phyloP scores from a whole-genome alignment of 2,329 filamentous ascomycete species.

The Colletotrichum plurivorum region DNA sequence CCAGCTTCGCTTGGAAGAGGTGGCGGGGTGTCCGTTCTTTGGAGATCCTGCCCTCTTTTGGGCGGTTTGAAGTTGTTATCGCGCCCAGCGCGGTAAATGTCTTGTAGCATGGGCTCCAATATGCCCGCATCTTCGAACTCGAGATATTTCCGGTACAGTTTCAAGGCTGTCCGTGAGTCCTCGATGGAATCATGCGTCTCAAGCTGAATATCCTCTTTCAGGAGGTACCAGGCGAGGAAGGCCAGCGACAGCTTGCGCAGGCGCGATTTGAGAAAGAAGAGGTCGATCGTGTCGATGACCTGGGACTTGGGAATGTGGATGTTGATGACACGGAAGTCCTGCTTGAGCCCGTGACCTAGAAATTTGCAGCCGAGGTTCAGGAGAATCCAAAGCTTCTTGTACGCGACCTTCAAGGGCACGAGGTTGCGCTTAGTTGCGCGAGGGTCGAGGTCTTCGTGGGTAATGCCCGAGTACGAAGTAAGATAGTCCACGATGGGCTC shows the following conservation, averaged over 20 bases:
- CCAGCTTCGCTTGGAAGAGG: constrained; percentile 54
- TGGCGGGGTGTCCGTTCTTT: constrained; percentile 69
- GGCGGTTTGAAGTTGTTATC: constrained; percentile 67
- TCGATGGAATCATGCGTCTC: constrained; percentile 96
- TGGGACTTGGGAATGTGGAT: constrained; percentile 93
- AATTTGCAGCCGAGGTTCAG: constrained; percentile 96
- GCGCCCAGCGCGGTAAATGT: constrained; percentile 77
- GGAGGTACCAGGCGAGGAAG: constrained; percentile 90
- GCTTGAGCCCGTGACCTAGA: constrained; percentile 91
- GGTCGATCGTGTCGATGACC: constrained; percentile 92
- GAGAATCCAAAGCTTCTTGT: constrained; percentile 98
- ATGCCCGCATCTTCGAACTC: constrained; percentile 91
- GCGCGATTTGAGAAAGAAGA: constrained; percentile 87
- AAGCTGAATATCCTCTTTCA: constrained; percentile 94
- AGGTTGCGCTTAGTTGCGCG: constrained; percentile 85
- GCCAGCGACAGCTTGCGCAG: constrained; percentile 91
- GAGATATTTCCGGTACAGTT: constrained; percentile 89
- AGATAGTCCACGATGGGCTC: constrained; percentile 96
- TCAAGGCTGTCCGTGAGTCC: constrained; percentile 91
- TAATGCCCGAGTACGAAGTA: constrained; percentile 94
- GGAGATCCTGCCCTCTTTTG: constrained; percentile 59
- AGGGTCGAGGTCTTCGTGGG: constrained; percentile 85
- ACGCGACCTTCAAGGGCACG: constrained; percentile 89
- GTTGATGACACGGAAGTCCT: constrained; percentile 98
- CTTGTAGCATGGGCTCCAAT: constrained; percentile 85